phyloP scores from a whole-genome alignment of 306 rosid species.

The Corylus avellana region DNA sequence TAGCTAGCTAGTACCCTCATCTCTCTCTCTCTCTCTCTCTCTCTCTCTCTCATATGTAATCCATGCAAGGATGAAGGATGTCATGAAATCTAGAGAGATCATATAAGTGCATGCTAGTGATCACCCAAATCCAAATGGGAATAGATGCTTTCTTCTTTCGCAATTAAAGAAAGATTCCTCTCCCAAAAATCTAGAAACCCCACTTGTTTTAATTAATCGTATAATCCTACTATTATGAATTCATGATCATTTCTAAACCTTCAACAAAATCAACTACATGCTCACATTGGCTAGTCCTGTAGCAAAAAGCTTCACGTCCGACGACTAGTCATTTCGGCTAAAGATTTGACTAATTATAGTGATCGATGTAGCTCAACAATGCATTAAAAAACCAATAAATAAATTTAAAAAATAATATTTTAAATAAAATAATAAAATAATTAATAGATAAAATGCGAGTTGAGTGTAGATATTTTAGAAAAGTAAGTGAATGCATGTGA shows the following conservation, averaged over 20 bases:
- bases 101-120: conserved; percentile 20
- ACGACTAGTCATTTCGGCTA: too few relatives aligned
- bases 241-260: conserved; percentile 21
- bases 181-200: conserved; percentile 39
- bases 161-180: conserved; percentile 78
- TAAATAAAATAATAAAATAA: too few relatives aligned
- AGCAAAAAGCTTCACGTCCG: too few relatives aligned
- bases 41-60: conserved; percentile 1
- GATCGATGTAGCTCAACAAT: too few relatives aligned
- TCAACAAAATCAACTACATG: conserved; percentile 10
- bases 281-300: too few relatives aligned
- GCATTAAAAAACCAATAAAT: too few relatives aligned
- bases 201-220: conserved; percentile 13
- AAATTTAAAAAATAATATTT: too few relatives aligned
- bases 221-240: not conserved
- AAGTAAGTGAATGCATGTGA: too few relatives aligned
- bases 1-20: too few relatives aligned
- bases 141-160: conserved; percentile 89
- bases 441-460: too few relatives aligned
- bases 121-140: conserved; percentile 48
- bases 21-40: not conserved
- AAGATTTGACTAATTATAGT: too few relatives aligned
- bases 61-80: conserved; percentile 10
- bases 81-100: not conserved
- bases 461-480: too few relatives aligned